Evolutionary conservation across 2,329 filamentous ascomycete genomes (phyloP), one percentile per base, ranked within the genome.

Genomic region (Ceratocystis destructans): DNA sequence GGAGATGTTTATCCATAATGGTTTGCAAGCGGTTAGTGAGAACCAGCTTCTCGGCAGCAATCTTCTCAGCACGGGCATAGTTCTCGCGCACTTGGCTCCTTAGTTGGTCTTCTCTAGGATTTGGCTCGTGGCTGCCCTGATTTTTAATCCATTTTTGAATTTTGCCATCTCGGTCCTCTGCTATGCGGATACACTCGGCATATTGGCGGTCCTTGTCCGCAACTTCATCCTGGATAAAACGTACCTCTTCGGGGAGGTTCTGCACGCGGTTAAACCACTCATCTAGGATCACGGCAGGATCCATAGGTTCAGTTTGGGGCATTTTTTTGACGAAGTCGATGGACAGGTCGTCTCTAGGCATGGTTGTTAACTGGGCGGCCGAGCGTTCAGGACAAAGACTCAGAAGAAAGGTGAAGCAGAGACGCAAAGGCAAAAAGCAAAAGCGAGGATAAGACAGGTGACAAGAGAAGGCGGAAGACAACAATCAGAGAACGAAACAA

Each of bases 221-320:
- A 69, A 93, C 89, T 76, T 94, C 89, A 73, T 92, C 89, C 72
- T 92, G 87, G 69, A 93, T 81, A 77, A 92, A 91, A 22, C 87
- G 86, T 68, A 94, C 86, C 76, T 94, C 89, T 69, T 89, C 87
- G 69, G 89, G 89, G 33, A 93, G 80, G 72, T 94, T 94, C 71
- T 88, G 85, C 22, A 88, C 87, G 76, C 78, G 81, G 73, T 87
- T 84, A 73, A 87, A 84, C 80, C 88, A 92, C 74, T 91, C 87
- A 74, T 93, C 88, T 71, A 92, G 83, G 72, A 91, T 85, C 70
- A 87, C 79, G 66, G 87, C 81, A 67, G 83, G 82, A 71, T 87
- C 84, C 74, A 84, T 79, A 68, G 81, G 77, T 73, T 87, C 84
- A 72, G 78, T 77, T 73, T 79, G 80, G 73, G 83, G 82, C 83